A percentile compares a stretch with the other conserved stretches of the same genome.
These are phyloP conservation scores for Podospora conica DNA, from an alignment of 495 filamentous ascomycete species.

Conservation along the genomic window DNA sequence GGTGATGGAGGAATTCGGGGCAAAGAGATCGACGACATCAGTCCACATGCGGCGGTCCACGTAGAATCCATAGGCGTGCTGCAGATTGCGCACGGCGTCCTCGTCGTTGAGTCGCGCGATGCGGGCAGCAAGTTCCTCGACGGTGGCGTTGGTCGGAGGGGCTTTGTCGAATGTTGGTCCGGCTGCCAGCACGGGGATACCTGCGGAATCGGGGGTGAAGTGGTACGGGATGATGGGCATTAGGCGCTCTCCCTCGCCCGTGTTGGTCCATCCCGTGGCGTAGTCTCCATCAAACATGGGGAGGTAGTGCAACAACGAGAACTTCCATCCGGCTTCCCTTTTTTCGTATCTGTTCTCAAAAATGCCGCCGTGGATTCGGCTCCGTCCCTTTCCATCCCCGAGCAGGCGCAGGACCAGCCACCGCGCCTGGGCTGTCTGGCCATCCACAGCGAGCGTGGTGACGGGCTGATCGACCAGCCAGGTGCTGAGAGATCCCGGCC, in stretches of 20 bases:
- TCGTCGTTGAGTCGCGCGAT: constrained; percentile 16
- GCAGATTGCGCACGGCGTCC: constrained; percentile 20
- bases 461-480: constrained; percentile 11
- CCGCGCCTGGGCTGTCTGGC: constrained; percentile 9
- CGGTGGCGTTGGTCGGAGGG: background rate
- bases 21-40: constrained; percentile 12
- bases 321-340: constrained; percentile 9
- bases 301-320: constrained; percentile 15
- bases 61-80: constrained; percentile 17
- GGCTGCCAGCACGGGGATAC: constrained; percentile 5
- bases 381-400: constrained; percentile 9
- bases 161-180: background rate
- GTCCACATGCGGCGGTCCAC: constrained; percentile 20
- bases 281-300: constrained; percentile 15
- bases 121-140: constrained; percentile 9
- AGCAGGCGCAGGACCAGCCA: constrained; percentile 10
- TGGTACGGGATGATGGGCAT: constrained; percentile 16
- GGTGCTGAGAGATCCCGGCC: constrained; percentile 10
- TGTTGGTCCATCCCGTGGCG: constrained; percentile 11
- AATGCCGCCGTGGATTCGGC: constrained; percentile 17
- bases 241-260: background rate
- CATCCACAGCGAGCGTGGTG: constrained; percentile 9
- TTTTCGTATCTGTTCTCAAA: constrained; percentile 17
- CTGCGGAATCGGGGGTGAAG: constrained; percentile 12
- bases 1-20: constrained; percentile 6